Percentiles rank a stretch among this genome's conserved stretches.
These are phyloP conservation scores for Domatiomyces globalis DNA, from an alignment of 2,329 filamentous ascomycete genomes.

Conservation along the genomic window DNA sequence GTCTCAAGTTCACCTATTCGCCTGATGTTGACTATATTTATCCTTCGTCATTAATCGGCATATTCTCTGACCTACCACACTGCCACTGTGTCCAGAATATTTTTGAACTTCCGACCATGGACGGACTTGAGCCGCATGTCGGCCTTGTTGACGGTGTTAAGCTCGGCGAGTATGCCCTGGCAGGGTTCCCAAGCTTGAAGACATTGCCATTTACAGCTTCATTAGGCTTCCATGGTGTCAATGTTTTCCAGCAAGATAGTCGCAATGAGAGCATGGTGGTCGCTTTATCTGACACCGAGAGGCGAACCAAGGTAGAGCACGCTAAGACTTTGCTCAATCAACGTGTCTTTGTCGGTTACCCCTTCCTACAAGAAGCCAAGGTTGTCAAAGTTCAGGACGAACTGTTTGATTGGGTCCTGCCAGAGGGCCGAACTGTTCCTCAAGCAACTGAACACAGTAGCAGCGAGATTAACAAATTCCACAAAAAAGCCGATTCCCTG, in stretches of 20 bases:
- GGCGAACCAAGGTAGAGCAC: conserved; percentile 52
- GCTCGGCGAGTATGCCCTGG: conserved; percentile 66
- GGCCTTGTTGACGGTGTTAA: conserved; percentile 75
- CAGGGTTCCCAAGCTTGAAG: conserved; percentile 83
- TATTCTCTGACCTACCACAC: conserved; percentile 76
- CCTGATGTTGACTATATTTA: conserved; percentile 66
- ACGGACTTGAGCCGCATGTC: conserved; percentile 71
- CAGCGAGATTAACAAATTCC: conserved; percentile 67
- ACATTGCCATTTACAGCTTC: conserved; percentile 70
- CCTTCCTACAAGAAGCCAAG: conserved; percentile 88
- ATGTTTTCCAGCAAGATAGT: conserved; percentile 89
- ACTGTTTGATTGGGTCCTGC: conserved; percentile 71
- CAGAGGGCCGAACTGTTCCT: conserved; percentile 47
- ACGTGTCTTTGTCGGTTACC: conserved; percentile 81
- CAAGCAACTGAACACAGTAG: conserved; percentile 56
- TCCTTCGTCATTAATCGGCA: conserved; percentile 70
- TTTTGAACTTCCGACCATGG: conserved; percentile 83
- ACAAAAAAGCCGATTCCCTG: conserved; percentile 67
- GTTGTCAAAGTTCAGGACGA: conserved; percentile 83
- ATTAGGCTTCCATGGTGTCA: conserved; percentile 77
- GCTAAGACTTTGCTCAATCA: conserved; percentile 72
- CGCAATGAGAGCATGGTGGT: conserved; percentile 94
- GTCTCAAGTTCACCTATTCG: conserved; percentile 83
- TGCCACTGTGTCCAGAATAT: conserved; percentile 93
- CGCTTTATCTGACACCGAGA: conserved; percentile 62